phyloP scores from a whole-genome alignment of 1,284 basidiomycete species.

The Ustilago tritici region DNA sequence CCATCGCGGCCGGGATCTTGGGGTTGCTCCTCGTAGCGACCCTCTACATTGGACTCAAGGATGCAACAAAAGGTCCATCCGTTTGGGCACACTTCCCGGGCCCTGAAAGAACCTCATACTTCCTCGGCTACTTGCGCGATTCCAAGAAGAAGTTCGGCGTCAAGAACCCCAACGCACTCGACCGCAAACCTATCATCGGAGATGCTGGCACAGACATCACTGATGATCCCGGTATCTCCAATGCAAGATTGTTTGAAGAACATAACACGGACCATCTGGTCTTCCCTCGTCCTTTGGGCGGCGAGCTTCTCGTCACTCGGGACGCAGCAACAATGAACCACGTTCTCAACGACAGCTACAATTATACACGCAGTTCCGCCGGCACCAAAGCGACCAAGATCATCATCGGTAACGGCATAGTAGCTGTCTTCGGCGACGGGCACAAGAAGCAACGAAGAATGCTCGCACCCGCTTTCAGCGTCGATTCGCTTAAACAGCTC shows the following conservation, averaged over 20 bases:
- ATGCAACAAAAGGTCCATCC: constrained; percentile 26
- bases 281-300: constrained; percentile 42
- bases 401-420: constrained; percentile 49
- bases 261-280: constrained; percentile 34
- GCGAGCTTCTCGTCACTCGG: constrained; percentile 44
- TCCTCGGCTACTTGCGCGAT: constrained; percentile 32
- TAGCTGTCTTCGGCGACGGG: constrained; percentile 45
- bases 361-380: constrained; percentile 33
- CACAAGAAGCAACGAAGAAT: constrained; percentile 49
- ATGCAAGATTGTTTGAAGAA: constrained; percentile 35
- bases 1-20: constrained; percentile 15
- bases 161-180: constrained; percentile 20
- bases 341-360: constrained; percentile 46
- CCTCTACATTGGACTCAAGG: constrained; percentile 26
- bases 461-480: constrained; percentile 46
- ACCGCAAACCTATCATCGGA: constrained; percentile 41
- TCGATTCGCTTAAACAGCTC: constrained; percentile 36
- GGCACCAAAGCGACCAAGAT: constrained; percentile 53
- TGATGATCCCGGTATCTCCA: constrained; percentile 36
- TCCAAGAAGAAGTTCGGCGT: constrained; percentile 35
- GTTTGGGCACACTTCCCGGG: constrained; percentile 42
- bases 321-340: constrained; percentile 49
- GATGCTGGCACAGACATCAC: constrained; percentile 47
- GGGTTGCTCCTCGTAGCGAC: constrained; percentile 3
- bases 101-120: constrained; percentile 35